These are phyloP conservation scores for Ogataea ganodermae DNA, from an alignment of 805 yeast genomes.

Conservation along the genomic window DNA sequence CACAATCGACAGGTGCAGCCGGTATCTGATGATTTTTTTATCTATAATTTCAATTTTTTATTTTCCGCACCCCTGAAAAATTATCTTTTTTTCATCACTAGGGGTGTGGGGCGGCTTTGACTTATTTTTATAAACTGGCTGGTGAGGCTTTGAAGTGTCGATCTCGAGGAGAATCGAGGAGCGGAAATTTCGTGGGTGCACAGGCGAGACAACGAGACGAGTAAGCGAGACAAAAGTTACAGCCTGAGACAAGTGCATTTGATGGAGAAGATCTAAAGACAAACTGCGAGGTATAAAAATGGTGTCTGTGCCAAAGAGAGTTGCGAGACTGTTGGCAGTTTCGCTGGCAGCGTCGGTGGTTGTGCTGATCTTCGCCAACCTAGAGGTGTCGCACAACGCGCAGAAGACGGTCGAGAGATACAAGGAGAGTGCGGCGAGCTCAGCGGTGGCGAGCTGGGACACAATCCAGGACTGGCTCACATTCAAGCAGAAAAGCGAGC, in stretches of 20 bases:
- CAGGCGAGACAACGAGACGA: no score
- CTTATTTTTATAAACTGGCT: not conserved
- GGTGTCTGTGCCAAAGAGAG: conserved; percentile 16
- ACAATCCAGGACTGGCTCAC: conserved; percentile 8
- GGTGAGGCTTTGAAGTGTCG: not conserved
- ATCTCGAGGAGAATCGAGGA: not conserved
- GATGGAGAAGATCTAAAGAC: no score
- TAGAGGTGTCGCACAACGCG: not conserved
- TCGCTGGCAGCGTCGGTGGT: conserved; percentile 9
- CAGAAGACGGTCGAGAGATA: not conserved
- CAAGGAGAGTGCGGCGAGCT: not conserved
- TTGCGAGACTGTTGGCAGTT: conserved; percentile 12
- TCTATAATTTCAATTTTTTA: not conserved
- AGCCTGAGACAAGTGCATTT: no score
- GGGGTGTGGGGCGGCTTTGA: conserved; percentile 6
- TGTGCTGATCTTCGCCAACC: conserved; percentile 11
- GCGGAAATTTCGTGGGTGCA: no score
- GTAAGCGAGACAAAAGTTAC: no score
- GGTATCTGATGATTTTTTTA: no score
- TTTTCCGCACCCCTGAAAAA: conserved; percentile 6
- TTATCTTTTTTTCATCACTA: not conserved
- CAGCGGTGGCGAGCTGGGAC: not conserved
- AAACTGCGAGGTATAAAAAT: not conserved
- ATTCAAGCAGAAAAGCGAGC: conserved; percentile 16
- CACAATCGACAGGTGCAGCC: no score